Percentiles rank a stretch among this genome's conserved stretches.
Evolutionary conservation across 257 asterid species (phyloP).

Genomic region (Marsdenia floribunda): DNA sequence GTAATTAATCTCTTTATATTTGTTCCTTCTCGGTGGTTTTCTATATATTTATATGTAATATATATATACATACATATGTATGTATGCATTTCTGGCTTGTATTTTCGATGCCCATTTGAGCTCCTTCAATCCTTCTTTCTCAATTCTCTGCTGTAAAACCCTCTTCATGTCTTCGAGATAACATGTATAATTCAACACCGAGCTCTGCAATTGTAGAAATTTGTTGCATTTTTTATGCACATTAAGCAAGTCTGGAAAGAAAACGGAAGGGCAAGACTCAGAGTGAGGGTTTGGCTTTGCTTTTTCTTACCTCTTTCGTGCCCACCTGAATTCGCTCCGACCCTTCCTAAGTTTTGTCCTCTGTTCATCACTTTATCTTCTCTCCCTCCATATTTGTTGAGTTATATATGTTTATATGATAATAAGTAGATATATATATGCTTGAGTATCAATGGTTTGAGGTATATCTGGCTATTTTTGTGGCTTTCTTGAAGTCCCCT

Average conservation of each 20-base stretch:
- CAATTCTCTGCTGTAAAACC: neutral
- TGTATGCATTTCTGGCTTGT: neutral
- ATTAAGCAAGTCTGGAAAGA: constrained; percentile 5
- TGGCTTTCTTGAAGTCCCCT: constrained; percentile 8
- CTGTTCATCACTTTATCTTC: neutral
- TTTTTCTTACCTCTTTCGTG: constrained; percentile 8
- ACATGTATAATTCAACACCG: neutral
- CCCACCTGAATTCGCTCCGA: constrained; percentile 36
- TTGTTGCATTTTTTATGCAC: neutral
- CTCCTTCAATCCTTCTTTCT: neutral
- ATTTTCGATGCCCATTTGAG: neutral
- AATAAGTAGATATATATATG: neutral
- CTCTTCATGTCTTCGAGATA: neutral
- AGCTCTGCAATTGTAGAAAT: neutral
- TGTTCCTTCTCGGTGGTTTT: constrained; percentile 3
- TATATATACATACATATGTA: no score
- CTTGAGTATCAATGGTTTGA: neutral
- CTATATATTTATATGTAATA: neutral
- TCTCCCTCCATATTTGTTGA: neutral
- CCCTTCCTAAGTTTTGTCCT: constrained; percentile 25
- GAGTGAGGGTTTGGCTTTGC: constrained; percentile 24
- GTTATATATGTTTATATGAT: neutral
- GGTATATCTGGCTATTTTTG: constrained; percentile 4
- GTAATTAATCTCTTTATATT: neutral
- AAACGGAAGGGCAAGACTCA: constrained; percentile 14